Percentiles rank a stretch among this genome's conserved stretches.
Conservation (phyloP, 2,329 filamentous ascomycete genomes). For the Microdochium nivale region DNA sequence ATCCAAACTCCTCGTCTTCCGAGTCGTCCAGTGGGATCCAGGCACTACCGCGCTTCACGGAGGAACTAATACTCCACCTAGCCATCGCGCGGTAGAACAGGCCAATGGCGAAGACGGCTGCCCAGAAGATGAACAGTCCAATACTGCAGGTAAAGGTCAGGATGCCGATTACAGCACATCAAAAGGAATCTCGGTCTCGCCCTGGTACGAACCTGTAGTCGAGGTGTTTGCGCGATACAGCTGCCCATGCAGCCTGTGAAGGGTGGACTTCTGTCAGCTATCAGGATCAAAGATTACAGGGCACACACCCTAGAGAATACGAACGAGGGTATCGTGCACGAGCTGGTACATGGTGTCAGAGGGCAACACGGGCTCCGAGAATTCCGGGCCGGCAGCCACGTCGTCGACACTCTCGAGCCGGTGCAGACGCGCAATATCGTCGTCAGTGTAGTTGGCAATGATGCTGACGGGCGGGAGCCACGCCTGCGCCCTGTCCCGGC, state of each 20-base stretch:
- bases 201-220: conserved; percentile 23
- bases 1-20: neutral
- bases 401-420: conserved; percentile 21
- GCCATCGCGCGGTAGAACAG: conserved; percentile 18
- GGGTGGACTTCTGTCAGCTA: neutral
- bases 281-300: conserved; percentile 1
- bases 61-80: neutral
- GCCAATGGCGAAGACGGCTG: conserved; percentile 25
- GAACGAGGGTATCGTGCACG: conserved; percentile 29
- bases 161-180: neutral
- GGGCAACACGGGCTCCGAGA: conserved; percentile 24
- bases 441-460: conserved; percentile 22
- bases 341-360: conserved; percentile 20
- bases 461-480: conserved; percentile 25
- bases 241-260: conserved; percentile 22
- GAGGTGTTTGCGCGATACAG: conserved; percentile 24
- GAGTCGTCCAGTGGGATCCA: conserved; percentile 2
- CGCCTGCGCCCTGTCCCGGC: conserved; percentile 11
- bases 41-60: neutral
- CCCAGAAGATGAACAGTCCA: conserved; percentile 32
- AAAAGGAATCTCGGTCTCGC: neutral
- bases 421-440: conserved; percentile 19
- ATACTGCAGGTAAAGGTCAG: conserved; percentile 10
- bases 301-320: neutral
- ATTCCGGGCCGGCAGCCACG: conserved; percentile 1